A percentile compares a stretch with the other conserved stretches of the same genome.
Evolutionary conservation across 495 filamentous ascomycete species (phyloP).

Genomic region (Podospora pseudoanserina): DNA sequence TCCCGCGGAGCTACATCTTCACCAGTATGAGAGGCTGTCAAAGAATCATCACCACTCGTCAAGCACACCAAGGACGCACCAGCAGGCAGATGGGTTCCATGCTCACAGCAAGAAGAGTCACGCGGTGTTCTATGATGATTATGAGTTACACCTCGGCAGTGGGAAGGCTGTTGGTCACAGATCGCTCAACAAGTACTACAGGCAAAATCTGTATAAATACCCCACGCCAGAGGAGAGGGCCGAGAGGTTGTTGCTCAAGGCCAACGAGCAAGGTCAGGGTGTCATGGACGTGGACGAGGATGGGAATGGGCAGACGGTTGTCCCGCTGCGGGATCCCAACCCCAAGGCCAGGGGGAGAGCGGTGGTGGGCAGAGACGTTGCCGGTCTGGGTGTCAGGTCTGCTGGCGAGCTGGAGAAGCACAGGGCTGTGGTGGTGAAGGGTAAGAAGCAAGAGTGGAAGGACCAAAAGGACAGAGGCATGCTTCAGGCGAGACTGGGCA

Average conservation of each 20-base stretch:
- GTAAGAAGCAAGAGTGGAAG: slow-evolving; percentile 26
- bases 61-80: slow-evolving; percentile 62
- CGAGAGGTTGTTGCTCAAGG: slow-evolving; percentile 54
- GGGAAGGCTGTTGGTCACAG: slow-evolving; percentile 89
- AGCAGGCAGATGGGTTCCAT: slow-evolving; percentile 67
- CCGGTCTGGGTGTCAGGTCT: slow-evolving; percentile 25
- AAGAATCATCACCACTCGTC: slow-evolving; percentile 64
- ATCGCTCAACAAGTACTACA: slow-evolving; percentile 78
- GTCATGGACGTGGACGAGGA: slow-evolving; percentile 32
- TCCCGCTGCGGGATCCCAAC: slow-evolving; percentile 5
- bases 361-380: slow-evolving; percentile 26
- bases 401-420: slow-evolving; percentile 16
- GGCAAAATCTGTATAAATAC: slow-evolving; percentile 86
- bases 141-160: slow-evolving; percentile 89
- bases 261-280: slow-evolving; percentile 26
- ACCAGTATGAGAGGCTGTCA: slow-evolving; percentile 57
- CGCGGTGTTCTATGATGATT: slow-evolving; percentile 82
- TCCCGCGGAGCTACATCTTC: slow-evolving; percentile 60
- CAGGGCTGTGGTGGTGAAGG: slow-evolving; percentile 25
- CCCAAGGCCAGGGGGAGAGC: slow-evolving; percentile 20
- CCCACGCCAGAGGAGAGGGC: slow-evolving; percentile 65
- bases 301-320: slow-evolving; percentile 12
- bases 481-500: slow-evolving; percentile 22
- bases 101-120: slow-evolving; percentile 61
- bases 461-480: slow-evolving; percentile 21